Evolutionary conservation across 2,329 filamentous ascomycete genomes (phyloP), one percentile per base, ranked within the genome.

Genomic region (Sporothrix brasiliensis): DNA sequence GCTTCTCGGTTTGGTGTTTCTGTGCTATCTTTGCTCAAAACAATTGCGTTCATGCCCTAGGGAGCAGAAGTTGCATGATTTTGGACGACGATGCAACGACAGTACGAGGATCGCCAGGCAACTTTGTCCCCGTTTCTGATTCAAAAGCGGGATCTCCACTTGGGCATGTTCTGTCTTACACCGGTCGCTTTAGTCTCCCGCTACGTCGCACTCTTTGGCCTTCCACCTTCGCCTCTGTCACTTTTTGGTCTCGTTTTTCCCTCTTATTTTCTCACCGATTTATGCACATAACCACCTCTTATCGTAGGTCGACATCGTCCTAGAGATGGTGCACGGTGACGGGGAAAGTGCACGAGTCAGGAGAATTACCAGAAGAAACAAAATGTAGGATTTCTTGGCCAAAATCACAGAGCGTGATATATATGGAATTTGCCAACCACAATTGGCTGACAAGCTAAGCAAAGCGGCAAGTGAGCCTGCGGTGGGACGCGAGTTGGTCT

Each of bases 101-200:
- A 10, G 58, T 47, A 63, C 65, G 50, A 41, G 34, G 72, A 70
- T 73, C 68, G 68, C 54, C 69, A 71, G 67, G 71, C 71, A 69
- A 70, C 39, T 50, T 68, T 68, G 63, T 50, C 56, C 56, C 63
- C 61, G 65, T 49, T 41, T 71, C 60, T 72, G 69, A 58, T 70
- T 21, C 24, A 50, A 34, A 21, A 34, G 61, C 61, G 61, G 61
- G 61, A 65, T 11, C 44, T 49, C 61, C 61, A 65, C 44, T 65
- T 50, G 44, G 24, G 27, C 41, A 34, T 60, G 54, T 60, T n/a
- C 67, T 63, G 44, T 67, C 58, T 66, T 70, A 71, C 69, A 69
- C 70, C 68, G 68, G 69, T 69, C 60, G 60, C 67, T 21, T 63
- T 69, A 69, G 69, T 44, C 47, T 61, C 47, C 68, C 66, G 52